Evolutionary conservation across 2,329 filamentous ascomycete genomes (phyloP).

Genomic region (Apiospora sp.): DNA sequence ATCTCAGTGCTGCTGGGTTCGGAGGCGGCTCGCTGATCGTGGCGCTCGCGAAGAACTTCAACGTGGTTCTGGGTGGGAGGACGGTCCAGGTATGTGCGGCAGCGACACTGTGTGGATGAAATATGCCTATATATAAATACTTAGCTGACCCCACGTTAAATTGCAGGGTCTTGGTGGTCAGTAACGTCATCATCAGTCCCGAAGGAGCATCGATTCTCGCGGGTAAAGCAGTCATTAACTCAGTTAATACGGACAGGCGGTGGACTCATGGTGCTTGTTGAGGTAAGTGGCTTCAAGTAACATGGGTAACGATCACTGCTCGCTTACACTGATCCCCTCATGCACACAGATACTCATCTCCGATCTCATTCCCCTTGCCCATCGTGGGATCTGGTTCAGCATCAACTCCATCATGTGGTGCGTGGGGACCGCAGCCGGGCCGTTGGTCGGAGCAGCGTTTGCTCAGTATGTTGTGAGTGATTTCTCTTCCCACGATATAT

Average conservation of each 20-base stretch:
- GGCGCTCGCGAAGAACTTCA: slow-evolving; percentile 49
- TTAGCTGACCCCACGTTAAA: not conserved
- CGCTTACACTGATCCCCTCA: not conserved
- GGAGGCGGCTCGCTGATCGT: slow-evolving; percentile 32
- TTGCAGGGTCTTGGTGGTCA: not conserved
- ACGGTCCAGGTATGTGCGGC: slow-evolving; percentile 47
- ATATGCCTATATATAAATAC: not conserved
- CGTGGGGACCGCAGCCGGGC: slow-evolving; percentile 62
- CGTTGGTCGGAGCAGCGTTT: slow-evolving; percentile 61
- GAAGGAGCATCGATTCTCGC: not conserved
- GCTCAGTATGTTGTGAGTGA: slow-evolving; percentile 50
- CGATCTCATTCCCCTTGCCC: slow-evolving; percentile 49
- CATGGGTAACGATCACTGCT: not conserved
- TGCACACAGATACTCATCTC: slow-evolving; percentile 41
- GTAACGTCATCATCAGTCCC: not conserved
- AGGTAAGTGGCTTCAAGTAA: slow-evolving; percentile 37
- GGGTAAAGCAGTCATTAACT: not conserved
- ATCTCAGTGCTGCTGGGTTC: slow-evolving; percentile 31
- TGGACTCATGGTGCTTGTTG: slow-evolving; percentile 49
- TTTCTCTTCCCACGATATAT: not conserved
- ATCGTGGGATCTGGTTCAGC: slow-evolving; percentile 44
- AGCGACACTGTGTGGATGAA: not conserved
- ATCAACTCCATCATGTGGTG: slow-evolving; percentile 46
- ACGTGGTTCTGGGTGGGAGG: slow-evolving; percentile 51
- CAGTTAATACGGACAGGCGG: slow-evolving; percentile 41